Conservation (phyloP, 2,329 filamentous ascomycete species). For the Dendrostoma leiphaemia region DNA sequence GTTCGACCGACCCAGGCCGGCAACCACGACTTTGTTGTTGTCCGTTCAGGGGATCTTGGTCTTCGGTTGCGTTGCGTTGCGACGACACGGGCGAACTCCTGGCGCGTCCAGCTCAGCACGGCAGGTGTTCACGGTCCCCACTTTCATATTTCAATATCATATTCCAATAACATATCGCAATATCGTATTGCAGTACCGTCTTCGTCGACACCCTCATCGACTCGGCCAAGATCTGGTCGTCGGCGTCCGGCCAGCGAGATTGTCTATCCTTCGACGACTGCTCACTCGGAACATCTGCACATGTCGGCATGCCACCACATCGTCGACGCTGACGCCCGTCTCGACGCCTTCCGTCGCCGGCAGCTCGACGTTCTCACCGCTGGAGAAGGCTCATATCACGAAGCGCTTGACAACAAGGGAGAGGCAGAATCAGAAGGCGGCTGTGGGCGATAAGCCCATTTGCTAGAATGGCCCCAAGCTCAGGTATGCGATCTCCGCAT, state of each 20-base stretch:
- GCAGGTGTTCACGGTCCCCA: slow-evolving; percentile 7
- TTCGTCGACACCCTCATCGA: too few relatives aligned
- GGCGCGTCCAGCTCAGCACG: slow-evolving; percentile 6
- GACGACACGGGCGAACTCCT: neutral
- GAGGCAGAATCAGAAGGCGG: neutral
- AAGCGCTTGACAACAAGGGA: neutral
- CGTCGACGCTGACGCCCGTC: slow-evolving; percentile 15
- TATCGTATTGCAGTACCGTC: too few relatives aligned
- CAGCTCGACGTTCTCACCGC: slow-evolving; percentile 1
- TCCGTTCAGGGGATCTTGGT: slow-evolving; percentile 11
- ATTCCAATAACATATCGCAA: too few relatives aligned
- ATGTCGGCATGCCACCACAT: slow-evolving; percentile 15
- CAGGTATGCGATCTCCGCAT: slow-evolving; percentile 13
- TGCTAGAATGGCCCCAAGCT: slow-evolving; percentile 18
- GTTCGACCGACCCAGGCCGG: neutral
- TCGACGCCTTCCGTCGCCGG: slow-evolving; percentile 15
- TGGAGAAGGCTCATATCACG: too few relatives aligned
- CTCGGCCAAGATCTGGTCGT: neutral
- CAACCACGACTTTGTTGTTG: too few relatives aligned
- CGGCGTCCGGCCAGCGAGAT: neutral
- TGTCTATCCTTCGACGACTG: neutral
- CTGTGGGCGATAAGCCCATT: slow-evolving; percentile 12
- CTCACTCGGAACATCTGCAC: neutral
- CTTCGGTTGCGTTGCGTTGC: too few relatives aligned
- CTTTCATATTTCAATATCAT: too few relatives aligned